Conservation (phyloP, 1,284 basidiomycete genomes). For the Bjerkandera adusta region DNA sequence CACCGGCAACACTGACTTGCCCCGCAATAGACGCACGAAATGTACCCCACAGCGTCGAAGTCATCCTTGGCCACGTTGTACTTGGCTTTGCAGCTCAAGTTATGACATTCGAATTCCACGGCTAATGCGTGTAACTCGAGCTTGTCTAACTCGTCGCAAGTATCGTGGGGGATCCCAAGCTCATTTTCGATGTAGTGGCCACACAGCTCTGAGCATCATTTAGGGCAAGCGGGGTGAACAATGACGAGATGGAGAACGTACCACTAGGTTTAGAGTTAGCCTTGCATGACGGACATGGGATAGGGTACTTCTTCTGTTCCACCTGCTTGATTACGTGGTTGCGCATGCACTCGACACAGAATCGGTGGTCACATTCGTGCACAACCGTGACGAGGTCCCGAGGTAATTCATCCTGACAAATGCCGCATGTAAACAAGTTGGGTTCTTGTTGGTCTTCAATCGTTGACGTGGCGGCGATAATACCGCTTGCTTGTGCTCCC, state of each 20-base stretch:
- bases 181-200: conserved; percentile 39
- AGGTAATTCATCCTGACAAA: conserved; percentile 52
- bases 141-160: conserved; percentile 53
- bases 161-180: conserved; percentile 46
- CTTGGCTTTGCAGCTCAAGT: conserved; percentile 46
- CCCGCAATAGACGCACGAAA: conserved; percentile 48
- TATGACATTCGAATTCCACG: too few relatives aligned
- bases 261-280: conserved; percentile 32
- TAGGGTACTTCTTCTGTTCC: conserved; percentile 50
- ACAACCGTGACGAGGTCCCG: conserved; percentile 48
- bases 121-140: conserved; percentile 50
- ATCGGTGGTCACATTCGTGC: conserved; percentile 45
- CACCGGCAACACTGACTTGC: conserved; percentile 52
- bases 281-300: conserved; percentile 55
- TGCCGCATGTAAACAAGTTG: conserved; percentile 53
- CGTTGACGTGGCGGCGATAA: too few relatives aligned
- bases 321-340: conserved; percentile 44
- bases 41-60: conserved; percentile 35
- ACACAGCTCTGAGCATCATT: conserved; percentile 37
- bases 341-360: conserved; percentile 53
- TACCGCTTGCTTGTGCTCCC: too few relatives aligned
- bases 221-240: too few relatives aligned
- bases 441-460: too few relatives aligned
- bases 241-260: too few relatives aligned
- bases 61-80: conserved; percentile 48